A percentile compares a stretch with the other conserved stretches of the same genome.
phyloP scores from a whole-genome alignment of 2,329 filamentous ascomycete genomes.

The Aureobasidium sp. region DNA sequence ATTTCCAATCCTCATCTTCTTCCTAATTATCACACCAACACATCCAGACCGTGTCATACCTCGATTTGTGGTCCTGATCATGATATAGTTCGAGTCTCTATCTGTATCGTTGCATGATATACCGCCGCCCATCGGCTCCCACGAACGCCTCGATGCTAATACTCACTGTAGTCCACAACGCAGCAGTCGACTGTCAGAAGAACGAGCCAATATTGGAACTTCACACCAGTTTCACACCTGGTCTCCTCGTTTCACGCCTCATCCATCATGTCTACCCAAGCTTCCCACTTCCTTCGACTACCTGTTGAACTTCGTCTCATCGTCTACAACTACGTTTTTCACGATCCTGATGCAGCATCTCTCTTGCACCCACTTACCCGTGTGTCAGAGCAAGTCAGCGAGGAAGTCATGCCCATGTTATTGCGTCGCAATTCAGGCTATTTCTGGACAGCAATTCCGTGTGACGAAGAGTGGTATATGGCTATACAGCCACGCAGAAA shows the following conservation, averaged over 20 bases:
- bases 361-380: background rate
- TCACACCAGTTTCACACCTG: background rate
- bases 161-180: background rate
- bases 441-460: background rate
- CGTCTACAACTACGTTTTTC: background rate
- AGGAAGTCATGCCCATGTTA: background rate
- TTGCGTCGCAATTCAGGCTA: background rate
- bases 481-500: background rate
- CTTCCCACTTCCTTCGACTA: background rate
- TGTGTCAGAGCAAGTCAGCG: background rate
- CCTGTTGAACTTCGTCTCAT: background rate
- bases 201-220: background rate
- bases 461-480: background rate
- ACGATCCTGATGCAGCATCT: background rate
- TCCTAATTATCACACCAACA: background rate
- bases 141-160: background rate
- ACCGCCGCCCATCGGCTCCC: background rate
- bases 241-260: background rate
- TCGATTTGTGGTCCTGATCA: background rate
- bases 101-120: background rate
- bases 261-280: background rate
- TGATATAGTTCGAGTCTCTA: background rate
- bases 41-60: background rate
- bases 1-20: background rate
- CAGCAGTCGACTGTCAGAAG: background rate